Evolutionary conservation across 352 stramenopile species (phyloP).

Genomic region (Phytophthora crassamura): DNA sequence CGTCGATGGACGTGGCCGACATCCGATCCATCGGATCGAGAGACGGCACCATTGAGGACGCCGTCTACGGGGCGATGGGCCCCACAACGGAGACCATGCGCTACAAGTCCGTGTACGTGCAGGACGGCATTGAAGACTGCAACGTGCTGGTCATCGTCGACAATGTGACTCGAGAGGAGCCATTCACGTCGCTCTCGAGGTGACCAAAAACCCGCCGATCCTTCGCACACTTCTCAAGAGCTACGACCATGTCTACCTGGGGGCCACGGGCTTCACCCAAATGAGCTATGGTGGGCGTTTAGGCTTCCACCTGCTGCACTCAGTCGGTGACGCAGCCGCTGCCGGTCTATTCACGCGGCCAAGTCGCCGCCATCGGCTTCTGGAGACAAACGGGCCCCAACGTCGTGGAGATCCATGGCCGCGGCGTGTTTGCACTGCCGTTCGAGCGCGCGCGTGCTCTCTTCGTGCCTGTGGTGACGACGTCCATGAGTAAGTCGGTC

Average conservation of each 20-base stretch:
- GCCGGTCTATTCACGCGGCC: conserved; percentile 25
- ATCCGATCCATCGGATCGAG: conserved; percentile 37
- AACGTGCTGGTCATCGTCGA: conserved; percentile 40
- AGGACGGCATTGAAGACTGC: conserved; percentile 36
- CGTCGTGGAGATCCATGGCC: conserved; percentile 34
- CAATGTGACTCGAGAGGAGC: conserved; percentile 27
- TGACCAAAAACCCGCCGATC: conserved; percentile 34
- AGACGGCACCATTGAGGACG: conserved; percentile 38
- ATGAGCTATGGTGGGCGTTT: conserved; percentile 20
- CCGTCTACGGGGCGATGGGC: conserved; percentile 37
- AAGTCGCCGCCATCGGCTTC: conserved; percentile 34
- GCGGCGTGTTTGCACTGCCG: conserved; percentile 25
- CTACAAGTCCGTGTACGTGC: conserved; percentile 39
- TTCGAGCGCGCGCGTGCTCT: conserved; percentile 27
- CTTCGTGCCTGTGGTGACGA: conserved; percentile 31
- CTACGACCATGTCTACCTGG: conserved; percentile 46
- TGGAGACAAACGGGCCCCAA: conserved; percentile 30
- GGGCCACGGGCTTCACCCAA: conserved; percentile 31
- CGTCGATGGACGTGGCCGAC: conserved; percentile 25
- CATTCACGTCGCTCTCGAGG: conserved; percentile 28
- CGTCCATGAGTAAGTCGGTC: conserved; percentile 33
- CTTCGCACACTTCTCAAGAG: conserved; percentile 37
- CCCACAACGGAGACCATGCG: conserved; percentile 39
- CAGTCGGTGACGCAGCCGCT: conserved; percentile 20
- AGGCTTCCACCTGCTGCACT: conserved; percentile 34